Evolutionary conservation across 768 basidiomycete species (phyloP), one percentile per base, ranked within the genome.

Genomic region (Kwoniella botswanensis): DNA sequence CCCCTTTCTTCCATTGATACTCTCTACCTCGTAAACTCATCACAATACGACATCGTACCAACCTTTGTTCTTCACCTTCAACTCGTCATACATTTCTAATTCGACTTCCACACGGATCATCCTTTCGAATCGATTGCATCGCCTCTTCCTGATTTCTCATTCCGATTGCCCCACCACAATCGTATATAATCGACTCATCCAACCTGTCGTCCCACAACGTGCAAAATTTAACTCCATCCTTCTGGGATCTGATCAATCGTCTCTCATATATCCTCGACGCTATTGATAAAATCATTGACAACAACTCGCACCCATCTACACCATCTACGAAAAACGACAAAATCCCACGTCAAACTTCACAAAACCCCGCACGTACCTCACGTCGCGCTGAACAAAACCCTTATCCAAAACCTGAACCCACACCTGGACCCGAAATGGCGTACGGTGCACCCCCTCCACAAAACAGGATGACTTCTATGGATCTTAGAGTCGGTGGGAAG

Each of bases 401-500:
- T 56, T 70, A 54, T 57, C 63, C 61, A 26, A 50, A 26, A 63
- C 13, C 54, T 26, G 17, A 42, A 63, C 43, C 21, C 9, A 18
- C 26, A 63, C 44, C 44, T 53, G 35, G 21, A 63, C 53, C 15
- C 57, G 63, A 63, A 10, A 68, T 68, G 67, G 57, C 65, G 3
- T 59, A 66, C 43, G 52, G 52, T 44, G 65, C n/a, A 17, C 65
- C 57, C 15, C 24, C 57, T 13, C 24, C 57, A 9, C 56, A 67
- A 58, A 35, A 69, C 56, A 79, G 73, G 59, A 81, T 81, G 79
- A 76, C 75, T 50, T 79, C 77, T 24, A 75, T 81, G 78, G 82
- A 83, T 68, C 76, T 83, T 57, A 75, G 82, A 61, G 79, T 83
- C 5, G 82, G 79, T 24, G 76, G 79, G 55, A 83, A 98, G 86